Base-by-base conservation (phyloP, 164 flowering plant species). In the Stephania japonica region DNA sequence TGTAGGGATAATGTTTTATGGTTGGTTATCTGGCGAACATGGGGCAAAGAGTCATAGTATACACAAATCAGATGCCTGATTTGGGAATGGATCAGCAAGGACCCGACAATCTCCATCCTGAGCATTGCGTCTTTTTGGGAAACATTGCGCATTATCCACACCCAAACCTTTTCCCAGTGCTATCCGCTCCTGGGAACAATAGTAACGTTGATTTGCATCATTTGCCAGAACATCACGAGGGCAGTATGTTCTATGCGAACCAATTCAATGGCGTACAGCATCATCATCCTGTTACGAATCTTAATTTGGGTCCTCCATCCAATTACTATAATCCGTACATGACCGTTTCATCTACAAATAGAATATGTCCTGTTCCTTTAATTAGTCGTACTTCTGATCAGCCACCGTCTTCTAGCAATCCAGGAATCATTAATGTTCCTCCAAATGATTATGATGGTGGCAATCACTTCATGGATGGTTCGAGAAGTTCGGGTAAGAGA, bases 401-500 rank as follows among this genome's bases (percentile, higher is more conserved):
- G 43, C 70, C 82, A 23, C 73, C 84, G 64, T 83, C 87, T 69
- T 85, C 89, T 6, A 86, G 85, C 78, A 84, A 73, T 74, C 85
- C 76, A 24, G 80, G 85, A 43, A 75, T 78, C 12, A 23, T 68
- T 79, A 88, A 87, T 70, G 78, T 80, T 78, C 72, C 82, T 68
- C 23, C 80, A 10, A 85, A 81, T 80, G 88, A 84, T 32, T 86
- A 82, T 77, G 90, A 80, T 65, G 81, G 89, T 71, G 80, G 77
- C 65, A 74, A 71, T 72, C 83, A 82, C 69, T 79, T 85, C 68
- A 76, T 86, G 74, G 93, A 90, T 79, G 81, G 77, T 77, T 73
- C 68, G 18, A 75, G 90, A 81, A 87, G 81, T 42, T 79, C 88
- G 67, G 82, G 80, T 81, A 94, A 92, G 84, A 85, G 92, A 78